These are phyloP conservation scores for Dorcoceras hygrometricum DNA, from an alignment of 257 asterid species.

Conservation along the genomic window DNA sequence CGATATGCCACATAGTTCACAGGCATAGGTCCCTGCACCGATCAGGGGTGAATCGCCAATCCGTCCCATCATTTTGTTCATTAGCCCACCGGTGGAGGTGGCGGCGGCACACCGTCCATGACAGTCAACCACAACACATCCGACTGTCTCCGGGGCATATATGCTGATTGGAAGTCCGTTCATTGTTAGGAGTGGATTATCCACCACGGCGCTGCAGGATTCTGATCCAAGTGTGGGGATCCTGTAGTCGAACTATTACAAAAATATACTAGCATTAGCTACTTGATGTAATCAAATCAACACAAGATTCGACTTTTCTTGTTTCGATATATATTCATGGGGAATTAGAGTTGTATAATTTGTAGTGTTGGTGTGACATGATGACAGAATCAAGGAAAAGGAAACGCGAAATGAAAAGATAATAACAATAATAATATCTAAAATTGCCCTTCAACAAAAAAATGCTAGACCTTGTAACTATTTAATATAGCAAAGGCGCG, in stretches of 20 bases:
- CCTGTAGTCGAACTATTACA: conserved; percentile 69
- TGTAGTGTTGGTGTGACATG: background rate
- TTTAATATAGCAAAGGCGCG: too few relatives aligned
- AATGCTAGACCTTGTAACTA: background rate
- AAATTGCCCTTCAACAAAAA: too few relatives aligned
- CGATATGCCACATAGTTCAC: conserved; percentile 73
- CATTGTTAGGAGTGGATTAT: conserved; percentile 67
- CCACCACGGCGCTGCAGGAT: conserved; percentile 47
- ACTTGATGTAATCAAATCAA: background rate
- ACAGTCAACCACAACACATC: conserved; percentile 88
- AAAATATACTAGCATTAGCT: background rate
- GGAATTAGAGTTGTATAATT: too few relatives aligned
- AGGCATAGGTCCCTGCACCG: conserved; percentile 89
- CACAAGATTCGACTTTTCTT: background rate
- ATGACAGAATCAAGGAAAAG: background rate
- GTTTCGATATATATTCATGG: background rate
- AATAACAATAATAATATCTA: too few relatives aligned
- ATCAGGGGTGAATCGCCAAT: conserved; percentile 94
- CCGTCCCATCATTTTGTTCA: conserved; percentile 85
- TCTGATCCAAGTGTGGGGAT: conserved; percentile 54
- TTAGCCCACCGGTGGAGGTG: conserved; percentile 92
- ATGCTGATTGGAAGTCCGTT: conserved; percentile 84
- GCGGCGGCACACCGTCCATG: conserved; percentile 90
- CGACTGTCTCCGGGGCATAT: conserved; percentile 90
- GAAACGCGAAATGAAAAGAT: background rate